A percentile compares a stretch with the other conserved stretches of the same genome.
Evolutionary conservation across 2,329 filamentous ascomycete genomes (phyloP).

Genomic region (Fusarium falciforme): DNA sequence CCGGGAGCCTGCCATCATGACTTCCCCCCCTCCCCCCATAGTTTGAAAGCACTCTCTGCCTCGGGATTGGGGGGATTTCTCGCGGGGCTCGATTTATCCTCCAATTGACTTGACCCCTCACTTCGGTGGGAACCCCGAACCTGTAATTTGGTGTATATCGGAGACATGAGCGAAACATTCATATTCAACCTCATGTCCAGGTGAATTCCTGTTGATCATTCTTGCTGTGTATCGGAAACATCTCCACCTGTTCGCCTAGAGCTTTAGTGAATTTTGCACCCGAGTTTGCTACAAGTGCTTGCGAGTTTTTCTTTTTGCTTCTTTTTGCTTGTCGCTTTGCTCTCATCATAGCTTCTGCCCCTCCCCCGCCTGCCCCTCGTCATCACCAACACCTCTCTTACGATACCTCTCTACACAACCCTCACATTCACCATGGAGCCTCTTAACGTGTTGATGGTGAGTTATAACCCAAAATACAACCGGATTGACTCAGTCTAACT

Average conservation of each 20-base stretch:
- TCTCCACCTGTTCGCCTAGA: not conserved
- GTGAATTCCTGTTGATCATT: not conserved
- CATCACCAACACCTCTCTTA: not conserved
- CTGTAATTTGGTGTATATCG: constrained; percentile 21
- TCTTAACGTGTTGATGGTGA: constrained; percentile 76
- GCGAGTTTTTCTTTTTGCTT: not conserved
- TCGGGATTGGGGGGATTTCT: constrained; percentile 38
- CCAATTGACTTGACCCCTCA: constrained; percentile 43
- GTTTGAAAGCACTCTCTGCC: not conserved
- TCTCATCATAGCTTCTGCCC: constrained; percentile 38
- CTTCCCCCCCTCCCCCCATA: constrained; percentile 20
- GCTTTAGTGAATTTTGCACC: not conserved
- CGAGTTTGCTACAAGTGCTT: not conserved
- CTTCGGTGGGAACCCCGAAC: constrained; percentile 41
- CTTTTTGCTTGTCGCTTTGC: not conserved
- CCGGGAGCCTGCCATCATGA: constrained; percentile 22
- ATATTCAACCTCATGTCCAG: constrained; percentile 28
- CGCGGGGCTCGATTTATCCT: constrained; percentile 39
- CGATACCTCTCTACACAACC: not conserved
- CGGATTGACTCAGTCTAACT: constrained; percentile 9
- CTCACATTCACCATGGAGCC: constrained; percentile 60
- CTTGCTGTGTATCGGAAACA: not conserved
- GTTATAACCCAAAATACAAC: constrained; percentile 18
- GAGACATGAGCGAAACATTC: constrained; percentile 41
- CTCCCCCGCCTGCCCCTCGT: constrained; percentile 34